Evolutionary conservation across 2,329 filamentous ascomycete genomes (phyloP), one percentile per base, ranked within the genome.

Genomic region (Claviceps cyperi): DNA sequence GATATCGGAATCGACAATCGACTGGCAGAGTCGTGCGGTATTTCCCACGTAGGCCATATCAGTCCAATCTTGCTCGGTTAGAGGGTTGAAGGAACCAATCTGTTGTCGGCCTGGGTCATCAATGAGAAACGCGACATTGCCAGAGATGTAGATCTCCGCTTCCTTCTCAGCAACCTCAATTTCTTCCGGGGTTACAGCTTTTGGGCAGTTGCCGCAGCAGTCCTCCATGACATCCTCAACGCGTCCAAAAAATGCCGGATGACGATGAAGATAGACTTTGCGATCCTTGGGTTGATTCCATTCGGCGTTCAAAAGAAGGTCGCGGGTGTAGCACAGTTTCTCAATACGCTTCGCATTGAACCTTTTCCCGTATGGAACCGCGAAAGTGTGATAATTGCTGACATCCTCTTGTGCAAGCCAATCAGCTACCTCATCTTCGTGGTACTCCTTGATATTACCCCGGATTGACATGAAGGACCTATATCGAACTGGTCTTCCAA

Each of bases 31-130:
- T 15, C 77, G 73, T 38, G 79, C 80, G 1, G 86, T 90, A 56
- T 89, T 86, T 11, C 86, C 85, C 37, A 94, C 75, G 56, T 94
- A 94, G 0, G 87, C 86, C 86, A 94, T 92, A 55, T 90, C 85
- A 0, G 87, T 92, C 86, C 87, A 94, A 60, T 92, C 86, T 47
- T 86, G 75, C 41, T 87, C 81, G 0, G 84, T 90, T 38, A 91
- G 73, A 0, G 87, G 88, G 57, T 92, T 84, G 68, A 94, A 94
- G 9, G 75, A 78, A 24, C 76, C 76, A 47, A 79, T 79, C 62
- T 77, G 69, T 60, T 92, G 88, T 50, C 88, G 75, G 17, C 88
- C 88, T 1, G 88, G 86, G 56, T 94, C 78, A 58, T 94, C 86
- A 54, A 82, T 83, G 56, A 92, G 71, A 64, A 94, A 94, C 0